Conservation (phyloP, 2,329 filamentous ascomycete species). For the Penicillium sp. region DNA sequence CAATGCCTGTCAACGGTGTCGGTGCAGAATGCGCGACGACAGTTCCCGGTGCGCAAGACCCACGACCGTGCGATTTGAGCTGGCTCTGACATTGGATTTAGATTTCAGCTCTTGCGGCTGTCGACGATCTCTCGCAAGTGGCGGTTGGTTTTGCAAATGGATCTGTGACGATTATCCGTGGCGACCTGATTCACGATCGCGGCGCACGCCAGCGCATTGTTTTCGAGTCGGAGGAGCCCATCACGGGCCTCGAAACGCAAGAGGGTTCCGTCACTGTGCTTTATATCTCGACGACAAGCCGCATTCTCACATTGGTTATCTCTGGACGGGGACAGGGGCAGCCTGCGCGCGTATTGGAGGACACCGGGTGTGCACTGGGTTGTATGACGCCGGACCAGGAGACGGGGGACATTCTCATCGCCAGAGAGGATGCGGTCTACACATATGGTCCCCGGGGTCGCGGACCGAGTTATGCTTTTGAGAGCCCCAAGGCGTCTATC, state of each 20-base stretch:
- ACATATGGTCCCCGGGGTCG: conserved; percentile 82
- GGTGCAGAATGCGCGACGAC: conserved; percentile 84
- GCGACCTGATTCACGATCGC: conserved; percentile 90
- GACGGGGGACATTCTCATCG: conserved; percentile 83
- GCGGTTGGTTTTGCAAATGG: conserved; percentile 96
- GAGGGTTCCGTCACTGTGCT: conserved; percentile 64
- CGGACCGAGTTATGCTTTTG: conserved; percentile 83
- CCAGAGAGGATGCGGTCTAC: conserved; percentile 90
- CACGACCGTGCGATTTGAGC: neutral
- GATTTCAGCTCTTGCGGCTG: conserved; percentile 78
- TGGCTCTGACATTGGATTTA: conserved; percentile 8
- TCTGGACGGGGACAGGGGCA: conserved; percentile 85
- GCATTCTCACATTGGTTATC: conserved; percentile 80
- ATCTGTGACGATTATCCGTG: conserved; percentile 84
- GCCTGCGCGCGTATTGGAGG: conserved; percentile 80
- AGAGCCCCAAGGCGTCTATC: conserved; percentile 80
- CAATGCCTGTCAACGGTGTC: conserved; percentile 79
- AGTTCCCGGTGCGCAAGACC: conserved; percentile 66
- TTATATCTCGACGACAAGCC: conserved; percentile 85
- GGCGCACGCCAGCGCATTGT: conserved; percentile 91
- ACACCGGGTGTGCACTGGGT: conserved; percentile 82
- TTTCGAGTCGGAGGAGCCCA: conserved; percentile 92
- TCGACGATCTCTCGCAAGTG: conserved; percentile 84
- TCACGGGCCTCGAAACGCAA: conserved; percentile 81
- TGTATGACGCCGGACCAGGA: conserved; percentile 85